Base-by-base conservation (phyloP, 352 stramenopile genomes). In the Globisporangium viniferum region DNA sequence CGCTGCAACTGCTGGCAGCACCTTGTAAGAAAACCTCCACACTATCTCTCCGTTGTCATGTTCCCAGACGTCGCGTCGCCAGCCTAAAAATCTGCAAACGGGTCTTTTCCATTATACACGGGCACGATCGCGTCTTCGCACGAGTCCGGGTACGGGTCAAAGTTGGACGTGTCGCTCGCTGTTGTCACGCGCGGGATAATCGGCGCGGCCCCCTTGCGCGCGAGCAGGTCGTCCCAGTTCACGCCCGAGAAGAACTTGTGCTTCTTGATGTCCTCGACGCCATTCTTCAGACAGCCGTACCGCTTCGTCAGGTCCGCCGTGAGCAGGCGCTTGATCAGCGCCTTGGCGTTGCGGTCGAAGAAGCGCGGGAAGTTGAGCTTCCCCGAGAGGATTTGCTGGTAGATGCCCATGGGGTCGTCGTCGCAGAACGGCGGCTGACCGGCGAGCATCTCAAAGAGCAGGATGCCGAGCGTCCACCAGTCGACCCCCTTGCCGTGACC, bases 381-480 rank as follows among this genome's bases (percentile, higher is more conserved):
- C 33, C 93, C 94, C 55, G 86, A 93, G 5, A 98, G 77, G 70
- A 99, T 98, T 69, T 97, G 92, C 77, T 98, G 92, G 80, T 98
- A 99, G 66, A 98, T 98, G 46, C 90, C 89, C 90, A 98, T 98
- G 18, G 95, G 94, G 72, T 99, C 96, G 63, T 98, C 91, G 78
- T 98, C 95, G 67, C 96, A 96, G 74, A 99, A 99, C 12, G 96
- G 96, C 22, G 96, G 96, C 77, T 98, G 94, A 12, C 96, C 96
- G 27, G 94, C 93, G 5, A 99, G 89, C 97, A 99, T 99, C 83
- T 99, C 96, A 71, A 97, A 99, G n/a, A 98, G 89, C 60, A 99
- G 78, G 60, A 98, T 98, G 53, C 96, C 97, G 49, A 99, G 76
- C 18, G 96, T 98, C 97, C 97, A 99, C 93, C 93, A 98, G 73